Percentiles rank a stretch among this genome's conserved stretches.
Evolutionary conservation across 345 rosid genomes (phyloP).

Genomic region (Aquilaria yunnanensis): DNA sequence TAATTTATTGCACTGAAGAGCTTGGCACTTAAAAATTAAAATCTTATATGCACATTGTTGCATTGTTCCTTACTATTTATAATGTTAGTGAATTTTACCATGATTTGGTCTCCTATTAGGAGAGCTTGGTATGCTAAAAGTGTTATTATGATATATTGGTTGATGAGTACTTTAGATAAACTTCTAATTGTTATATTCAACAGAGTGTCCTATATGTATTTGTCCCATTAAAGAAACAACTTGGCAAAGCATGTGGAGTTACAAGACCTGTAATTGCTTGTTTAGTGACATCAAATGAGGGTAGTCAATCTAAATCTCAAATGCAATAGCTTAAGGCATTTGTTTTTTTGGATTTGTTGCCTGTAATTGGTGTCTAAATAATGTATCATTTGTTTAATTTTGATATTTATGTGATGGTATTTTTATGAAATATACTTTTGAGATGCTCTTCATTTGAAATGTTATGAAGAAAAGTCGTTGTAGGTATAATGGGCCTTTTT

Average conservation of each 20-base stretch:
- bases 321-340: conserved; percentile 82
- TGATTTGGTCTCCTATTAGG: no score
- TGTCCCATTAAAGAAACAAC: conserved; percentile 95
- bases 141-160: no score
- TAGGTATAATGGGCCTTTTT: conserved; percentile 94
- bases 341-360: no score
- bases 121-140: no score
- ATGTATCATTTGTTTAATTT: background rate
- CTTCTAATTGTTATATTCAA: background rate
- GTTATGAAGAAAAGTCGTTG: conserved; percentile 8
- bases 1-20: no score
- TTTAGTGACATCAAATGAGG: conserved; percentile 86
- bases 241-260: conserved; percentile 96
- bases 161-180: no score
- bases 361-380: no score
- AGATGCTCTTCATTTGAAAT: conserved; percentile 73
- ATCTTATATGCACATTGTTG: no score
- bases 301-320: conserved; percentile 76
- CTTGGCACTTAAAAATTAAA: no score
- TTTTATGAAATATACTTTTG: conserved; percentile 78
- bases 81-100: no score
- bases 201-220: conserved; percentile 98
- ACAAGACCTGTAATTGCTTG: conserved; percentile 92
- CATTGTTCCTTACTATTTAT: no score
- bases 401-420: background rate